Conservation (phyloP, 1,139 yeast genomes). For the Saccharomyces hybrid region DNA sequence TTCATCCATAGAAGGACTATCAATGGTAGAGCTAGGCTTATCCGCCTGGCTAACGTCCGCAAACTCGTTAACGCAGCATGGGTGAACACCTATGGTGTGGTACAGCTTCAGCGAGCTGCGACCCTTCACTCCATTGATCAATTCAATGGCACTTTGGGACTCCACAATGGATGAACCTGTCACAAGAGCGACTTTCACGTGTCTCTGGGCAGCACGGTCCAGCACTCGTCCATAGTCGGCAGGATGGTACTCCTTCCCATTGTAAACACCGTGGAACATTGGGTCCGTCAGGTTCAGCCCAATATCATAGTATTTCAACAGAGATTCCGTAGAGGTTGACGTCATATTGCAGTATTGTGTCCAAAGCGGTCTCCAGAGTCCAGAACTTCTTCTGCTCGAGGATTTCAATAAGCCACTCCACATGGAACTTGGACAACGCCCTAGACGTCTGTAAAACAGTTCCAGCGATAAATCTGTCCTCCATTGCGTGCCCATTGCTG, state of each 20-base stretch:
- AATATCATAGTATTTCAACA: conserved; percentile 32
- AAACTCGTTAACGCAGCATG: conserved; percentile 73
- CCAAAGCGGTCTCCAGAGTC: conserved; percentile 1
- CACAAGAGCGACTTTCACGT: conserved; percentile 64
- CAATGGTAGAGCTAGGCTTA: conserved; percentile 9
- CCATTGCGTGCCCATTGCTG: background rate
- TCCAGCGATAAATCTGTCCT: background rate
- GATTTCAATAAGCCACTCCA: background rate
- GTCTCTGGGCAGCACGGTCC: conserved; percentile 54
- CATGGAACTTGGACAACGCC: background rate
- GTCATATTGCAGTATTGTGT: conserved; percentile 1
- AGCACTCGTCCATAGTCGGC: conserved; percentile 61
- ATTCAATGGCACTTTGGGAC: conserved; percentile 42
- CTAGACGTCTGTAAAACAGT: no score
- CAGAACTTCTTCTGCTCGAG: background rate
- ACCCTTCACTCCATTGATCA: conserved; percentile 32
- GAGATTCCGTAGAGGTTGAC: background rate
- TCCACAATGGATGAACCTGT: conserved; percentile 79
- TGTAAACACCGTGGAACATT: conserved; percentile 78
- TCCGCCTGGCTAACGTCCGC: conserved; percentile 21
- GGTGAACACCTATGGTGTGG: conserved; percentile 91
- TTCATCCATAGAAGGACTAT: conserved; percentile 21
- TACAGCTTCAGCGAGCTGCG: conserved; percentile 34
- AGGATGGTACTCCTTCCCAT: conserved; percentile 60
- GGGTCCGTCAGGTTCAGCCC: conserved; percentile 85